Evolutionary conservation across 2,329 filamentous ascomycete species (phyloP), one percentile per base, ranked within the genome.

Genomic region (Leptographium wingfieldii): DNA sequence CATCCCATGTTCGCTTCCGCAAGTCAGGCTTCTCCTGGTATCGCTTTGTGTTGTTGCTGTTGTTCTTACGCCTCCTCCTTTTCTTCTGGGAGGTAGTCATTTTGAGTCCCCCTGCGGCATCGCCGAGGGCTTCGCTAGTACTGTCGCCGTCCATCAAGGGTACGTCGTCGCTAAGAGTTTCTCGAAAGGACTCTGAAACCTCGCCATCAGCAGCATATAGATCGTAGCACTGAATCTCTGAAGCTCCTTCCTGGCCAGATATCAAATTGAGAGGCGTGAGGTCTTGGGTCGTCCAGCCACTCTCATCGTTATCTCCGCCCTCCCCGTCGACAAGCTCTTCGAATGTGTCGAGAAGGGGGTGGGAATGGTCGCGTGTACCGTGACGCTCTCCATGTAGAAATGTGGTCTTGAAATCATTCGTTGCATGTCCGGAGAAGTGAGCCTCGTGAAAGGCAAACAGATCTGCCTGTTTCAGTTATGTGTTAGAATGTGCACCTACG

Each of bases 1-100:
- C 74, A 64, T 86, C 83, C 83, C 83, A 86, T 0, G 83, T 86
- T 49, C 83, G 77, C 72, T 86, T 86, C 55, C 83, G 77, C 63
- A 86, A 68, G 66, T 86, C 83, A 1, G 80, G 80, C 66, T 84
- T 84, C 3, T 77, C 76, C 60, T 77, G 73, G 48, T 72, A 73
- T 12, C 68, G 68, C 33, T 69, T 70, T 51, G 72, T 71, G 12
- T 66, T 66, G 16, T 58, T 46, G 12, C 66, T 66, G 12, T 58
- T 46, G 35, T 52, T 69, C 72, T 57, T 73, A 72, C 61, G 54
- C 52, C 59, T 58, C 52, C 60, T 60, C 40, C 61, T 61, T 22
- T 54, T 52, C 27, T 55, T 9, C 68, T 12, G 19, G 19, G 54
- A 16, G 5, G 29, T 35, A 10, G 46, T 19, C 46, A 51, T 51